Evolutionary conservation across 495 filamentous ascomycete genomes (phyloP).

Genomic region (Chlorociboria aeruginascens): DNA sequence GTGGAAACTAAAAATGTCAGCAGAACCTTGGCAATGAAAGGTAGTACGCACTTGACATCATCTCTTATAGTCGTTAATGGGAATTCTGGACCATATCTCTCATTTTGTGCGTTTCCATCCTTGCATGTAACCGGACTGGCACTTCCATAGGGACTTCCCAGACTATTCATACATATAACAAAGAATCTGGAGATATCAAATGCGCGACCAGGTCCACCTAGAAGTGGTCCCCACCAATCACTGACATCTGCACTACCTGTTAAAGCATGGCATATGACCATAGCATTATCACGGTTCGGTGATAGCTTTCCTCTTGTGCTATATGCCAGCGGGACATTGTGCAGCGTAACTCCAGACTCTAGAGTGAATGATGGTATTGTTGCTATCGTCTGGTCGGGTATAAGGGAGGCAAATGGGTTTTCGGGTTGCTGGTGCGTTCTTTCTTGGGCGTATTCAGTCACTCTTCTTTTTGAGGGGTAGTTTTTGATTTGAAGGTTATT

Average conservation of each 20-base stretch:
- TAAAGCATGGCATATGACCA: constrained; percentile 95
- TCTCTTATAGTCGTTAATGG: constrained; percentile 89
- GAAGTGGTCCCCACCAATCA: constrained; percentile 96
- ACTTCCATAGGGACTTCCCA: constrained; percentile 93
- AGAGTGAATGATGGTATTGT: constrained; percentile 84
- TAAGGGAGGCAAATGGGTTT: constrained; percentile 81
- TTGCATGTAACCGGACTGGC: constrained; percentile 88
- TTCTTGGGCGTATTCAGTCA: constrained; percentile 48
- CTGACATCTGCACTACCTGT: constrained; percentile 92
- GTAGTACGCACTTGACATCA: constrained; percentile 54
- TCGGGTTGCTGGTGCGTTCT: constrained; percentile 59
- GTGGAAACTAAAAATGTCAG: constrained; percentile 54
- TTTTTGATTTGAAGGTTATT: not conserved
- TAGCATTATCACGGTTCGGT: constrained; percentile 67
- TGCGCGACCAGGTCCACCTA: constrained; percentile 78
- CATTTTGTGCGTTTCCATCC: constrained; percentile 61
- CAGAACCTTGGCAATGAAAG: not conserved
- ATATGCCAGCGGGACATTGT: constrained; percentile 89
- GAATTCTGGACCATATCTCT: constrained; percentile 88
- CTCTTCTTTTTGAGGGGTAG: constrained; percentile 18
- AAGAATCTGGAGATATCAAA: constrained; percentile 92
- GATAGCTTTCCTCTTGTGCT: constrained; percentile 73
- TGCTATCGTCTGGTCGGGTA: constrained; percentile 74
- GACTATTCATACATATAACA: constrained; percentile 87
- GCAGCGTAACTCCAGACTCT: constrained; percentile 78